Percentiles rank a stretch among this genome's conserved stretches.
phyloP scores from a whole-genome alignment of 2,329 filamentous ascomycete species.

The Karstenula rhodostoma region DNA sequence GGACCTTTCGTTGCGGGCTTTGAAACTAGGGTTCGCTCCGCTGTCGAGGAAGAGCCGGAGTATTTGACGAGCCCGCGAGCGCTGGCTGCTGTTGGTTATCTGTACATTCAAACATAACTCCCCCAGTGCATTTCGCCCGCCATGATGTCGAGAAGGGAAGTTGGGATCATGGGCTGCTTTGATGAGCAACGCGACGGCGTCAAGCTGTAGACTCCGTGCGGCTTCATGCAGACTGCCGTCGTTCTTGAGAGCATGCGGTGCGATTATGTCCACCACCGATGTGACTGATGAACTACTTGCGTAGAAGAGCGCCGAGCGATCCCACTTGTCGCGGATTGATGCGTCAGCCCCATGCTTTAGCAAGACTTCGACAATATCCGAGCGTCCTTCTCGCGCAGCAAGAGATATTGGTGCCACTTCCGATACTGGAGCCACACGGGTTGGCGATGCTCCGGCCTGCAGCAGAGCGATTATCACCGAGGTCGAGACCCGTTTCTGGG shows the following conservation, averaged over 20 bases:
- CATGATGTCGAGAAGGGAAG: constrained; percentile 69
- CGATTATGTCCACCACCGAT: constrained; percentile 52
- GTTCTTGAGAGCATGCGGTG: constrained; percentile 66
- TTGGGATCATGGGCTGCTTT: constrained; percentile 69
- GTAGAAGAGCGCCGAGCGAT: constrained; percentile 68
- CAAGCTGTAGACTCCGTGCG: constrained; percentile 65
- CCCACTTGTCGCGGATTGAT: constrained; percentile 64
- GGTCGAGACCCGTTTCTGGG: constrained; percentile 69
- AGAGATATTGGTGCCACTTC: constrained; percentile 67
- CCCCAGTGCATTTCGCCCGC: constrained; percentile 68
- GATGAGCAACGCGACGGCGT: constrained; percentile 65
- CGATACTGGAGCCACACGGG: constrained; percentile 62
- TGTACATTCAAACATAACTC: constrained; percentile 69
- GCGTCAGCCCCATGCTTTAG: constrained; percentile 67
- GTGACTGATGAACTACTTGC: constrained; percentile 56
- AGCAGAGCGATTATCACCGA: constrained; percentile 66
- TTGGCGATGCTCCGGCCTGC: constrained; percentile 64
- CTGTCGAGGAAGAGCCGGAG: constrained; percentile 65
- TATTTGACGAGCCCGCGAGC: constrained; percentile 49
- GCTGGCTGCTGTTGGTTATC: constrained; percentile 48
- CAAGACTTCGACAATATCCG: constrained; percentile 66
- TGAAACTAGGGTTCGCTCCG: constrained; percentile 64
- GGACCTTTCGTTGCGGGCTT: constrained; percentile 65
- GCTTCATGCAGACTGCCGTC: constrained; percentile 74
- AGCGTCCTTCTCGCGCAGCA: constrained; percentile 63